A percentile compares a stretch with the other conserved stretches of the same genome.
Conservation (phyloP, 129 eudicot species). For the Dittrichia graveolens region DNA sequence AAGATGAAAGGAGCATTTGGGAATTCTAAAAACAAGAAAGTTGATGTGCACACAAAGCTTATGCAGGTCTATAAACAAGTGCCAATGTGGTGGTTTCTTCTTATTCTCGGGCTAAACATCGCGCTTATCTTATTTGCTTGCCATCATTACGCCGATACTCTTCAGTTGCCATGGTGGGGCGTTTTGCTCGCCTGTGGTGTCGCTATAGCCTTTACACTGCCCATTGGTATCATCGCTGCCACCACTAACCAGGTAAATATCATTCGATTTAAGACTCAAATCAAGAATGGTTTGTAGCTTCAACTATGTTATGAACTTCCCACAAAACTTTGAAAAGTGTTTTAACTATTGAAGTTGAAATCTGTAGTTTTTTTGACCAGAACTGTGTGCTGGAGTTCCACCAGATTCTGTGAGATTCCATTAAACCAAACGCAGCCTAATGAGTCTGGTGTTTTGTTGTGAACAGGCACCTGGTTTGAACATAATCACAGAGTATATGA, state of each 20-base stretch:
- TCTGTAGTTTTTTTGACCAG: not conserved
- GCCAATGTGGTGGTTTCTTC: conserved; percentile 74
- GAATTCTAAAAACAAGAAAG: conserved; percentile 38
- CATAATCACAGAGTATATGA: conserved; percentile 65
- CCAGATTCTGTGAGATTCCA: no score
- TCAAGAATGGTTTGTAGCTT: not conserved
- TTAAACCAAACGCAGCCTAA: no score
- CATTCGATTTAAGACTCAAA: not conserved
- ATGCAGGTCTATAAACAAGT: conserved; percentile 63
- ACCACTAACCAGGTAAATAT: conserved; percentile 76
- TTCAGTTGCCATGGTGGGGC: conserved; percentile 81
- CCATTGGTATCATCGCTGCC: conserved; percentile 64
- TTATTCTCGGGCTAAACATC: conserved; percentile 41
- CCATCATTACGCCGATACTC: conserved; percentile 34
- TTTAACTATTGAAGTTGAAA: not conserved
- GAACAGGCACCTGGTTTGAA: conserved; percentile 63
- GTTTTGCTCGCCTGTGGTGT: conserved; percentile 57
- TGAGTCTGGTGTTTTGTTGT: not conserved
- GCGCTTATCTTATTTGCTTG: conserved; percentile 46
- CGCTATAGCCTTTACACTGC: conserved; percentile 58
- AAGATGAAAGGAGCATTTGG: conserved; percentile 38
- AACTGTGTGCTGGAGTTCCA: no score
- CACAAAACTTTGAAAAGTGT: not conserved
- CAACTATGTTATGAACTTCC: not conserved
- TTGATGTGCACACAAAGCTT: conserved; percentile 62